These are phyloP conservation scores for Suillus placidus DNA, from an alignment of 768 basidiomycete genomes.

Conservation along the genomic window DNA sequence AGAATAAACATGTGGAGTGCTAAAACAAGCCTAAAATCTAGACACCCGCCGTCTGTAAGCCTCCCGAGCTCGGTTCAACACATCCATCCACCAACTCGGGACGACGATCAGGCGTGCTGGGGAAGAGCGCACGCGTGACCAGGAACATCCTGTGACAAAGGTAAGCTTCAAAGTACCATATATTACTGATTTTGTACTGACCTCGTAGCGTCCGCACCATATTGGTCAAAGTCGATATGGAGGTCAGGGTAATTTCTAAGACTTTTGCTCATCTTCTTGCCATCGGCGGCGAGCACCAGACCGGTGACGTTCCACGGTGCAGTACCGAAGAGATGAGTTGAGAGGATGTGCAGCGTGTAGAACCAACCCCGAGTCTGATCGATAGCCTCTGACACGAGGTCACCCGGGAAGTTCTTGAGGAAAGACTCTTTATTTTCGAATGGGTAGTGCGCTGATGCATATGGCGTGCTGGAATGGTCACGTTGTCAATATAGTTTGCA, in stretches of 20 bases:
- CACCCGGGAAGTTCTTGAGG: conserved; percentile 85
- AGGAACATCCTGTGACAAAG: conserved; percentile 81
- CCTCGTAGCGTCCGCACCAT: conserved; percentile 96
- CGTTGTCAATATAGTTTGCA: conserved; percentile 1
- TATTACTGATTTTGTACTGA: conserved; percentile 29
- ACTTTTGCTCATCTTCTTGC: conserved; percentile 99
- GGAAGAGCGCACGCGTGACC: too few species aligned
- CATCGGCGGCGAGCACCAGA: conserved; percentile 93
- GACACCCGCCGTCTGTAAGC: too few species aligned
- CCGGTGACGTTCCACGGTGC: conserved; percentile 98
- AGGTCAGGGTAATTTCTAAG: conserved; percentile 97
- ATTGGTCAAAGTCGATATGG: conserved; percentile 83
- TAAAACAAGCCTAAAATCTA: too few species aligned
- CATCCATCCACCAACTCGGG: too few species aligned
- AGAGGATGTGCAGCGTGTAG: conserved; percentile 94
- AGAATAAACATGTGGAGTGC: too few species aligned
- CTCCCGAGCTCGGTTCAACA: too few species aligned
- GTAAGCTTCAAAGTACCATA: not conserved
- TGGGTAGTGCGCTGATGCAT: conserved; percentile 95
- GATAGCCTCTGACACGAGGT: conserved; percentile 97
- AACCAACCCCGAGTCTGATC: conserved; percentile 99
- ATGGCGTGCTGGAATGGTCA: conserved; percentile 80
- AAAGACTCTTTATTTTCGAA: conserved; percentile 95
- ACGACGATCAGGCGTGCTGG: too few species aligned
- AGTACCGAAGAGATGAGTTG: conserved; percentile 90